Percentiles rank a stretch among this genome's conserved stretches.
Conservation (phyloP, 768 basidiomycete species). For the Suillus luteus region DNA sequence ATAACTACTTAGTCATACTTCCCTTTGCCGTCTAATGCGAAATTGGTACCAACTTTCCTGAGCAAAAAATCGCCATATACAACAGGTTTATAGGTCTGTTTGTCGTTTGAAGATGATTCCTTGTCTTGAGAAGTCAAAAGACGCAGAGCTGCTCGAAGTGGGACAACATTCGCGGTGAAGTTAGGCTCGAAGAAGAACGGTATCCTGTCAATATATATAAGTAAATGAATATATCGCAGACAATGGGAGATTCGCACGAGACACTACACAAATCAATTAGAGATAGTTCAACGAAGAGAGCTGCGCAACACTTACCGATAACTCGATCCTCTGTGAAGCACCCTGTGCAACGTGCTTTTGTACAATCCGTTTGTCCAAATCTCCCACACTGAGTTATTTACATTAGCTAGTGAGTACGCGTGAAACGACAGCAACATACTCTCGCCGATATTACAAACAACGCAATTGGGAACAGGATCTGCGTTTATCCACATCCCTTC, state of each 20-base stretch:
- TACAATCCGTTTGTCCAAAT: constrained; percentile 89
- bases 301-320: constrained; percentile 46
- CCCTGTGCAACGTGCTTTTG: constrained; percentile 86
- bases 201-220: constrained; percentile 47
- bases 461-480: constrained; percentile 78
- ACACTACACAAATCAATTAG: constrained; percentile 46
- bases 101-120: constrained; percentile 20
- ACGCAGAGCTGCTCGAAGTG: constrained; percentile 62
- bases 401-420: constrained; percentile 5
- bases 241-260: constrained; percentile 53
- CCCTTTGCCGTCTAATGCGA: constrained; percentile 45
- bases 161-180: constrained; percentile 68
- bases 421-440: constrained; percentile 49
- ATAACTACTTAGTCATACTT: constrained; percentile 29
- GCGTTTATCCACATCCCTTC: constrained; percentile 80
- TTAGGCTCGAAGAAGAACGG: constrained; percentile 97
- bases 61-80: constrained; percentile 81
- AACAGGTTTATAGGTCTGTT: constrained; percentile 46
- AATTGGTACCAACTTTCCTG: constrained; percentile 74
- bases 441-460: constrained; percentile 92
- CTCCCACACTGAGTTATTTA: constrained; percentile 75
- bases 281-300: background rate
- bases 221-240: background rate
- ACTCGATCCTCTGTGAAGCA: constrained; percentile 73
- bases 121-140: constrained; percentile 22